These are phyloP conservation scores for Paracoccidioides brasiliensis DNA, from an alignment of 2,329 filamentous ascomycete species.

Conservation along the genomic window DNA sequence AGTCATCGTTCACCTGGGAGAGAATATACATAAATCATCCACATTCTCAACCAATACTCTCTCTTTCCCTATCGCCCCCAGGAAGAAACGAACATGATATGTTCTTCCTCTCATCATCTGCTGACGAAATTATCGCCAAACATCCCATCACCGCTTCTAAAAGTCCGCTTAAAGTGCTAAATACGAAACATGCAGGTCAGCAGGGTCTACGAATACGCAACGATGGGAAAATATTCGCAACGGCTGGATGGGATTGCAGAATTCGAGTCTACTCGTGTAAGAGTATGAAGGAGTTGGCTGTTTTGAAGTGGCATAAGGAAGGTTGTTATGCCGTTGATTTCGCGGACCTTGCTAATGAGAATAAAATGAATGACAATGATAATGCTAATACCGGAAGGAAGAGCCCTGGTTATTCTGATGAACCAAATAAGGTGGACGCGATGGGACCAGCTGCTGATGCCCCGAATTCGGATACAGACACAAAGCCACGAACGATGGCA, in stretches of 20 bases:
- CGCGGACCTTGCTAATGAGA: constrained; percentile 24
- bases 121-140: constrained; percentile 65
- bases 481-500: constrained; percentile 4
- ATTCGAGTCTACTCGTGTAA: constrained; percentile 69
- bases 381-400: constrained; percentile 1
- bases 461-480: constrained; percentile 5
- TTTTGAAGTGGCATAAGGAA: constrained; percentile 86
- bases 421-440: neutral
- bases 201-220: constrained; percentile 65
- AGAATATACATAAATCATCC: constrained; percentile 51
- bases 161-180: constrained; percentile 40
- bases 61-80: constrained; percentile 44
- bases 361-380: neutral
- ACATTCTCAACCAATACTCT: constrained; percentile 72
- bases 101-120: constrained; percentile 66
- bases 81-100: constrained; percentile 21
- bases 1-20: constrained; percentile 33
- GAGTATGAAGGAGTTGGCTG: constrained; percentile 74
- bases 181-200: constrained; percentile 84
- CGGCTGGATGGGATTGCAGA: constrained; percentile 81
- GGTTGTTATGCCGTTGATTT: constrained; percentile 77
- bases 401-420: constrained; percentile 3
- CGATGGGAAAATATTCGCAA: constrained; percentile 74
- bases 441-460: constrained; percentile 1
- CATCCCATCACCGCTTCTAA: constrained; percentile 47